Base-by-base conservation (phyloP, 2,329 filamentous ascomycete genomes). In the Xylaria sp. region DNA sequence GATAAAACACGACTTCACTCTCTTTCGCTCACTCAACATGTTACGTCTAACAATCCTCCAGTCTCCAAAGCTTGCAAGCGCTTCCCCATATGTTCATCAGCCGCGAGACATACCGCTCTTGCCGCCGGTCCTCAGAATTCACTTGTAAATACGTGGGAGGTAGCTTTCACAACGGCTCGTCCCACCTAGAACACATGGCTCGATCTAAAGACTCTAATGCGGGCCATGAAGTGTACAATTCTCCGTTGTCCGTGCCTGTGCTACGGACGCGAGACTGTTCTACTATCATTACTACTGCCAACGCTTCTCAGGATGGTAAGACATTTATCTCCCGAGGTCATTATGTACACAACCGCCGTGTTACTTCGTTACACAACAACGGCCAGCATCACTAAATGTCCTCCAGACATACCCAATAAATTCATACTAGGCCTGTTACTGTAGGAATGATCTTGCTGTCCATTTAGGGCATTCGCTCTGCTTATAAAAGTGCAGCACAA, bases 311-410 rank as follows among this genome's bases (percentile, higher is more conserved):
- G 74, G 70, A 73, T 74, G 73, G 74, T 74, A 74, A 76, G 74
- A 75, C 65, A 73, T 74, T 74, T 70, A 75, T 77, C 76, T 76
- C 77, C 79, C 79, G 78, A 78, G 78, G 76, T 78, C 78, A 73
- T 77, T 73, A 69, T 78, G 80, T 78, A 76, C 71, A 78, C 76
- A 79, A 72, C 79, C 78, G 78, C 62, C 69, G 63, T 74, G 72
- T 73, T 70, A 72, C 70, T 75, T 75, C 69, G 76, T 76, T 61
- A 69, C 70, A 77, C 74, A 65, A 69, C 66, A 64, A 74, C 71
- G 68, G 50, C 39, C n/a, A 60, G 34, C 66, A 66, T 73, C 65
- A 55, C 70, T 65, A 70, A 65, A 63, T 60, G 52, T 34, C 67
- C 63, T 70, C 67, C 25, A 18, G 46, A 48, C 70, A 18, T 68